These are phyloP conservation scores for Funneliformis mosseae DNA, from an alignment of 192 early-diverging fungal genomes.

Conservation along the genomic window DNA sequence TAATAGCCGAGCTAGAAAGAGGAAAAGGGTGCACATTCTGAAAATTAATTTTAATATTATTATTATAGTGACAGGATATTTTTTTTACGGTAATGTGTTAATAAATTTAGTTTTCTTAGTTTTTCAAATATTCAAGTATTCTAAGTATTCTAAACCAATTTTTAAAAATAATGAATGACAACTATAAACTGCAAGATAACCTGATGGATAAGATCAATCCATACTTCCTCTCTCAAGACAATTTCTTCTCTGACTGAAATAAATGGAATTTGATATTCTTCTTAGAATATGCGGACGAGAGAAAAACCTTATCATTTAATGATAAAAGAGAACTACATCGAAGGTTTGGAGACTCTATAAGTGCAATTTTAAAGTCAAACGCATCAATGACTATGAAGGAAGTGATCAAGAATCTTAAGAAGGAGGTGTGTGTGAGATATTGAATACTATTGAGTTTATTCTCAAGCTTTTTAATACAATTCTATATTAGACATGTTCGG, in stretches of 20 bases:
- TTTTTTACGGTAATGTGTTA: background rate
- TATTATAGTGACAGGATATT: background rate
- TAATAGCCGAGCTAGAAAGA: constrained; percentile 7
- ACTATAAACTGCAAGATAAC: background rate
- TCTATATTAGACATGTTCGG: too few species aligned
- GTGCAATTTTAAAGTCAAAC: background rate
- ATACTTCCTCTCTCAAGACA: background rate
- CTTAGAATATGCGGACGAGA: background rate
- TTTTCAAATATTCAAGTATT: background rate
- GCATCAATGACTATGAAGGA: background rate
- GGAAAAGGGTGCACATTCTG: background rate
- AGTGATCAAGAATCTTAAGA: background rate
- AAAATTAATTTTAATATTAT: constrained; percentile 5
- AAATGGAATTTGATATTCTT: constrained; percentile 8
- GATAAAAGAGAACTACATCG: constrained; percentile 6
- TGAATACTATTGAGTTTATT: too few species aligned
- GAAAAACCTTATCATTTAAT: background rate
- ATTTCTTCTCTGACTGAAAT: constrained; percentile 10
- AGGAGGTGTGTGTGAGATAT: background rate
- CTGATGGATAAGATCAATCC: background rate
- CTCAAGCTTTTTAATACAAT: too few species aligned
- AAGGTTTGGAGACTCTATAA: background rate
- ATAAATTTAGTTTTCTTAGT: constrained; percentile 14
- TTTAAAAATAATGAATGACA: constrained; percentile 10
- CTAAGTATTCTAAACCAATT: constrained; percentile 8